Percentiles rank a stretch among this genome's conserved stretches.
phyloP scores from a whole-genome alignment of 768 basidiomycete species.

The Leccinum rimulosum region DNA sequence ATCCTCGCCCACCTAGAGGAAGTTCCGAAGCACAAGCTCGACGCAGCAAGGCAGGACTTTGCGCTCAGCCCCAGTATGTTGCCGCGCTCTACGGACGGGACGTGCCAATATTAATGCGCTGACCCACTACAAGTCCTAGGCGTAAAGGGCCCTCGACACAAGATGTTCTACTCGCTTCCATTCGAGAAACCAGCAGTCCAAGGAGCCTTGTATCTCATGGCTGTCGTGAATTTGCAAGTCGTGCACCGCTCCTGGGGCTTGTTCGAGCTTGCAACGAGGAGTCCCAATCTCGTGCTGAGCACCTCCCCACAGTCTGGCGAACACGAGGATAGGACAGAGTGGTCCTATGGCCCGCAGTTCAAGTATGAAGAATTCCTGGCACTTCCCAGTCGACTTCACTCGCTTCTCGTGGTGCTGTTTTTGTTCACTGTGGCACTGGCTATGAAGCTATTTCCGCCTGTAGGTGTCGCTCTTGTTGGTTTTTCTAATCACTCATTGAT shows the following conservation, averaged over 20 bases:
- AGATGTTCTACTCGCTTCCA: conserved; percentile 38
- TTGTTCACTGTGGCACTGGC: conserved; percentile 18
- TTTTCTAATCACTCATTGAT: not conserved
- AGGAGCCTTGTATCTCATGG: conserved; percentile 47
- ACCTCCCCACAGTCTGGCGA: conserved; percentile 15
- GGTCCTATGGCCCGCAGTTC: conserved; percentile 68
- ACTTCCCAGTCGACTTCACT: conserved; percentile 38
- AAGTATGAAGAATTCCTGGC: conserved; percentile 70
- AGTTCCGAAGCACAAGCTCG: conserved; percentile 29
- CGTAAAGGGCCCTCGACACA: conserved; percentile 25
- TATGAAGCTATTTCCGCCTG: conserved; percentile 35
- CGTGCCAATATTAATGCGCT: not conserved
- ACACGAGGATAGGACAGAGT: conserved; percentile 17
- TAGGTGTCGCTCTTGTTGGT: conserved; percentile 26
- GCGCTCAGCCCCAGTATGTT: conserved; percentile 44
- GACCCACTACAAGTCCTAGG: conserved; percentile 31
- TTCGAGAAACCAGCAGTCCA: conserved; percentile 30
- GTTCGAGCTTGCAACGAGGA: conserved; percentile 33
- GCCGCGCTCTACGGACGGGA: not conserved
- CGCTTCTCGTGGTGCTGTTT: conserved; percentile 40
- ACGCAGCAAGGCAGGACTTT: conserved; percentile 35
- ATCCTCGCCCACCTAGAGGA: conserved; percentile 34
- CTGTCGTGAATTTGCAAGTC: conserved; percentile 41
- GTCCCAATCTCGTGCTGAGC: conserved; percentile 14
- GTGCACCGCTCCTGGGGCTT: conserved; percentile 60